Evolutionary conservation across 768 basidiomycete species (phyloP), one percentile per base, ranked within the genome.

Genomic region (Xanthoconium purpureum): DNA sequence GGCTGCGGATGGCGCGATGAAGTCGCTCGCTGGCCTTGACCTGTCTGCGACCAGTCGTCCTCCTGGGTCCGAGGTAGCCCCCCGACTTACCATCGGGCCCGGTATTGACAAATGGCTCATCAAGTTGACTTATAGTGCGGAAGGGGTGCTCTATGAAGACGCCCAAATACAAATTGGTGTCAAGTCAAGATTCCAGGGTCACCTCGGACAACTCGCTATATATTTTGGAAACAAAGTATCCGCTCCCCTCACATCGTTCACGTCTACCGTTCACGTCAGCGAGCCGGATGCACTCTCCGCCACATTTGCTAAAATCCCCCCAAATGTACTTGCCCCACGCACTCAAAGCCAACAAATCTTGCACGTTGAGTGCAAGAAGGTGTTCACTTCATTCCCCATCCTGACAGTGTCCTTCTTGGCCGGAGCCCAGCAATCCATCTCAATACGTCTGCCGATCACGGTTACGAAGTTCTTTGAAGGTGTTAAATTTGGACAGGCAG

Each of bases 141-240:
- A 98, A 58, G 97, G 97, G 44, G 85, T 98, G 35, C 80, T 99
- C 13, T 98, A 91, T 72, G 97, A 99, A 72, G 96, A 98, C 63
- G 83, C 91, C 10, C 92, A 96, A 72, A 83, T 99, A 43, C 96
- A 98, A 69, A 84, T 99, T 50, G 97, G 97, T 35, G 73, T 98
- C 76, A 99, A 98, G 76, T 94, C 94, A 32, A 89, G 94, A 66
- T 99, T 91, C 71, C 96, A 98, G 70, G 90, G 91, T 15, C 90
- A 96, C 65, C 82, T 94, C 38, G 97, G 96, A 15, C 93, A 98
- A 65, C 67, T 99, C 47, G 95, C 95, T 28, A 77, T 99, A 37
- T 98, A 97, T 75, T 81, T 98, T 59, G 97, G 97, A 62, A 99
- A 98, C 80, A 99, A 99, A 71, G 78, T 94, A 49, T 83, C 89